Conservation (phyloP, 2,329 filamentous ascomycete species). For the Scytalidium lignicola region DNA sequence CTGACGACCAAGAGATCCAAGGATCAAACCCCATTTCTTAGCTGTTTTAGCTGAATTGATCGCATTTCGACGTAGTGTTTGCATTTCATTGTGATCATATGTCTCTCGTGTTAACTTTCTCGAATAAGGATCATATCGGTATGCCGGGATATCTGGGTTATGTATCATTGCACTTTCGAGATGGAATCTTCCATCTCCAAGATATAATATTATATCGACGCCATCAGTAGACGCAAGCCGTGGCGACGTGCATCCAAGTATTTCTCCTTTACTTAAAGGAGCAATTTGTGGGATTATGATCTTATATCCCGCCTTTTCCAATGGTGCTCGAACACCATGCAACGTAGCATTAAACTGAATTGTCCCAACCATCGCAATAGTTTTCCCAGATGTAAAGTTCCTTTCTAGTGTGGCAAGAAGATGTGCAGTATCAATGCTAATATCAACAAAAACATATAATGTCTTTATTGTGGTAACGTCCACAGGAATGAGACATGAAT, state of each 20-base stretch:
- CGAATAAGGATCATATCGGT: constrained; percentile 95
- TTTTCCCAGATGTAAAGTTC: constrained; percentile 82
- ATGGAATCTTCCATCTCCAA: constrained; percentile 91
- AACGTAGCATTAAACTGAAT: constrained; percentile 99
- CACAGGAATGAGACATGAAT: constrained; percentile 93
- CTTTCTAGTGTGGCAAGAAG: constrained; percentile 80
- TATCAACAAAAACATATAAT: constrained; percentile 96
- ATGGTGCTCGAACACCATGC: constrained; percentile 71
- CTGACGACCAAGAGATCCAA: constrained; percentile 87
- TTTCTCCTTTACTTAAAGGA: constrained; percentile 90
- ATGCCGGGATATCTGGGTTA: constrained; percentile 84
- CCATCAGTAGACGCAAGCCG: constrained; percentile 51
- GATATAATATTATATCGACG: constrained; percentile 78
- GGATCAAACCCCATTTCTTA: constrained; percentile 88
- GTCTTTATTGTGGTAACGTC: constrained; percentile 97
- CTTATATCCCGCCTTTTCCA: constrained; percentile 80
- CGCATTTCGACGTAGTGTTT: constrained; percentile 70
- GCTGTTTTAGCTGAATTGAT: constrained; percentile 72
- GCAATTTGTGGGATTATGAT: constrained; percentile 88
- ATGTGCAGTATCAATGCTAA: constrained; percentile 88
- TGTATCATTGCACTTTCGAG: constrained; percentile 99
- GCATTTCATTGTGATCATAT: constrained; percentile 90
- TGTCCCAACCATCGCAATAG: constrained; percentile 87
- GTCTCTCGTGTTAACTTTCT: constrained; percentile 84
- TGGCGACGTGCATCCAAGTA: constrained; percentile 94